Evolutionary conservation across 2,329 filamentous ascomycete genomes (phyloP), one percentile per base, ranked within the genome.

Genomic region (Exophiala mesophila): DNA sequence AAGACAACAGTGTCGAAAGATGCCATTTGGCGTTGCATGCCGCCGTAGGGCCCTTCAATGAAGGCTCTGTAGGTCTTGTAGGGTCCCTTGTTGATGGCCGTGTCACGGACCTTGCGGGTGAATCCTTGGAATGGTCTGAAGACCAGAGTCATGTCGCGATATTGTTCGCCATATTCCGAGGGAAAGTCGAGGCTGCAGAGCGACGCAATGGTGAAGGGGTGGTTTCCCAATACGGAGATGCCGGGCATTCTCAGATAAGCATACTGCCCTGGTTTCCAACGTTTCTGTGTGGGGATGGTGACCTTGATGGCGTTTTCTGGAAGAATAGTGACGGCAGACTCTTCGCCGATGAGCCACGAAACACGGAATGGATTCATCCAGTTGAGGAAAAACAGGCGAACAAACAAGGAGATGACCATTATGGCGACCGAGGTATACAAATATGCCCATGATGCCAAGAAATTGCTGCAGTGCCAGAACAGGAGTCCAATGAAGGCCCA

Each of bases 391-490:
- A 87, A 86, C 2, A 94, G 60, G 12, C 90, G 79, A 55, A 82
- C 65, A 18, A 81, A 56, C 59, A 92, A 88, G 39, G 87, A 92
- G 4, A 83, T 55, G 1, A 76, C 68, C 82, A 88, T 92, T 49
- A 96, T 87, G 31, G 69, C 85, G 17, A 89, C 65, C 0, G 87
- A 92, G 2, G 86, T 80, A 57, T 79, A 94, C 2, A 97, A 77
- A 58, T 96, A 97, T 58, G 78, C 73, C 89, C 89, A 96, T 0
- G 89, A 94, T 41, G 82, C 82, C 26, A 96, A 75, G 55, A 85
- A 94, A 64, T 96, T 95, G 64, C 89, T 85, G 57, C 86, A 92
- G 63, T 97, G 90, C 90, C 90, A 97, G 67, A 97, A 94, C 19
- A 97, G 73, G 61, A 94, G 76, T 1, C 76, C 89, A 5, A 96